These are phyloP conservation scores for Ilyonectria sp. DNA, from an alignment of 2,329 filamentous ascomycete species.

Conservation along the genomic window DNA sequence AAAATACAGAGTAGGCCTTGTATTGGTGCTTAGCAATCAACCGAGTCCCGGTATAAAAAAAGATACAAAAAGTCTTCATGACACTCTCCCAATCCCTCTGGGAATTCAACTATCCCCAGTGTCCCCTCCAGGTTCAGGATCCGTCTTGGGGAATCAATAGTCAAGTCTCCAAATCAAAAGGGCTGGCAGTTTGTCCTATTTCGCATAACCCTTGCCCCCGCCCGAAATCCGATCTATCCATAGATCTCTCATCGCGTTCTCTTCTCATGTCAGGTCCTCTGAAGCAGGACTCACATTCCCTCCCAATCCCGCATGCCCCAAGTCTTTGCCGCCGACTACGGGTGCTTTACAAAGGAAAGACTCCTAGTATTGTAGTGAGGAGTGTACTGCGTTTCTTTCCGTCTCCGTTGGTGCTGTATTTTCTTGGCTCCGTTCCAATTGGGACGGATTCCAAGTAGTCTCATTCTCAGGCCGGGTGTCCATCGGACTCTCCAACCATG, in stretches of 20 bases:
- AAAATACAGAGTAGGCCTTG: slow-evolving; percentile 16
- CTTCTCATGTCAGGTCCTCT: slow-evolving; percentile 34
- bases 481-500: slow-evolving; percentile 23
- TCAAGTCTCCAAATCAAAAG: slow-evolving; percentile 12
- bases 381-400: slow-evolving; percentile 26
- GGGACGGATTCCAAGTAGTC: slow-evolving; percentile 20
- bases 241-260: slow-evolving; percentile 28
- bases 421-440: slow-evolving; percentile 40
- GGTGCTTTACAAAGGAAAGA: slow-evolving; percentile 38
- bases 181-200: slow-evolving; percentile 1
- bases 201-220: slow-evolving; percentile 5
- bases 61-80: slow-evolving; percentile 26
- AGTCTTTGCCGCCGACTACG: slow-evolving; percentile 17
- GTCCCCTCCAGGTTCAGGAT: slow-evolving; percentile 7
- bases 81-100: slow-evolving; percentile 16
- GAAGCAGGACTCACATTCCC: slow-evolving; percentile 11
- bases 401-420: slow-evolving; percentile 39
- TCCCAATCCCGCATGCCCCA: slow-evolving; percentile 12
- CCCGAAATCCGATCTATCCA: slow-evolving; percentile 15
- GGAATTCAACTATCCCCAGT: slow-evolving; percentile 5
- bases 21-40: slow-evolving; percentile 27
- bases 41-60: slow-evolving; percentile 23
- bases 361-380: slow-evolving; percentile 31
- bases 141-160: slow-evolving; percentile 22
- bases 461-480: slow-evolving; percentile 22